Evolutionary conservation across 2,329 filamentous ascomycete species (phyloP), one percentile per base, ranked within the genome.

Genomic region (Pezicula radicicola): DNA sequence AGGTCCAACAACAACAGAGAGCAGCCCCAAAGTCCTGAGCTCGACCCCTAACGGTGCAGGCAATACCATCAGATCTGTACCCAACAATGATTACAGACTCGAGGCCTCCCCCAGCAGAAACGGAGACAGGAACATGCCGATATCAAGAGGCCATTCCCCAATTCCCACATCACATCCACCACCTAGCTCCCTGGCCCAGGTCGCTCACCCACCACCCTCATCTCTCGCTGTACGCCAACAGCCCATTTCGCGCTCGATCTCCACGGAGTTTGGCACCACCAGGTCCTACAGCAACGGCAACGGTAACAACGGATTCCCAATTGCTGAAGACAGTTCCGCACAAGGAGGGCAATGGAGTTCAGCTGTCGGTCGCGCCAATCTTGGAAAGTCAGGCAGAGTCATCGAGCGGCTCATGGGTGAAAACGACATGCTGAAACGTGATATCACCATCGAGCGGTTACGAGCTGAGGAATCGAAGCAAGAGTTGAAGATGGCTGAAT

Each of bases 401-500:
- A 93, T 94, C 68, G 90, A 94, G 70, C 83, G 84, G 64, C 79
- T 94, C 49, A 89, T 91, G 65, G 85, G 85, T 49, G 89, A 93
- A 65, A 91, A 91, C 60, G 89, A 93, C 63, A 79, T 84, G 39
- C 75, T 93, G 43, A 88, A 88, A 61, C 80, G 88, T 48, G 88
- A 93, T 57, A 75, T 89, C 52, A 77, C 86, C 62, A 80, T 87
- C 51, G 85, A 88, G 68, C 75, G 76, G 18, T 66, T 87, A 50
- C 78, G 79, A 43, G 78, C 85, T 42, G 87, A 91, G 53, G 88
- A 91, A 63, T 78, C 86, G n/a, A 82, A 83, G 60, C 83, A 88
- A 65, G 79, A 81, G 4, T 79, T 86, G 10, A 83, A 81, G 55
- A 75, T 89, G 57, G 73, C 87, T 44, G 84, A 88, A 64, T 85